Evolutionary conservation across 2,329 filamentous ascomycete species (phyloP), one percentile per base, ranked within the genome.

Genomic region (Aphanocladium album): DNA sequence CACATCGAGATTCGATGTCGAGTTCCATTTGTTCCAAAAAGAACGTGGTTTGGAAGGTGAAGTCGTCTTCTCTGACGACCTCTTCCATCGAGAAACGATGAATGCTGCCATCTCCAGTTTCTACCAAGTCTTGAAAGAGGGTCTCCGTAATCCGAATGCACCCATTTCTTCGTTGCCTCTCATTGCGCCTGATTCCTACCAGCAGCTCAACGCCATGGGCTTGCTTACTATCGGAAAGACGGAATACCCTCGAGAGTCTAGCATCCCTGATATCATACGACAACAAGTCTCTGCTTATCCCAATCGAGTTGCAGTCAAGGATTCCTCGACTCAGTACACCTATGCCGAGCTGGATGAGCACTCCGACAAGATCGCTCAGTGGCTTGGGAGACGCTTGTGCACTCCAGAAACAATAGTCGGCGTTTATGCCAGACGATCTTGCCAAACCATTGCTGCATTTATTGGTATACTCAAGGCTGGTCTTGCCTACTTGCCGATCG

Each of bases 401-500:
- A n/a, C 52, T 0, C 9, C 62, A 1, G 69, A 69, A 30, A 62
- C 65, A 0, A 19, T 70, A 5, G 62, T 71, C 0, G 66, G 61
- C 0, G 65, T 69, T 0, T 19, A 65, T 0, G 57, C 65, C 0
- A 61, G 60, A 2, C 61, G 69, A 0, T 69, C 68, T 0, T 71
- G 69, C n/a, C 37, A 67, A 21, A 64, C 68, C 0, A 56, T 69
- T 7, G 51, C 64, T 0, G 65, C 68, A 0, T 65, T 70, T n/a
- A 14, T 69, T 0, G 69, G 66, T 6, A 64, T 69, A 1, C 52
- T 71, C 1, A 70, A 70, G 16, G 65, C 69, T 0, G 67, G 64
- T n/a, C 3, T 68, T 8, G 68, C 68, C 0, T 71, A 71, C 17
- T 53, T 70, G 0, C 69, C 69, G 0, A 59, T 70, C 0, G 68